Evolutionary conservation across 805 yeast genomes (phyloP).

Genomic region (Wickerhamiella bombiphila): DNA sequence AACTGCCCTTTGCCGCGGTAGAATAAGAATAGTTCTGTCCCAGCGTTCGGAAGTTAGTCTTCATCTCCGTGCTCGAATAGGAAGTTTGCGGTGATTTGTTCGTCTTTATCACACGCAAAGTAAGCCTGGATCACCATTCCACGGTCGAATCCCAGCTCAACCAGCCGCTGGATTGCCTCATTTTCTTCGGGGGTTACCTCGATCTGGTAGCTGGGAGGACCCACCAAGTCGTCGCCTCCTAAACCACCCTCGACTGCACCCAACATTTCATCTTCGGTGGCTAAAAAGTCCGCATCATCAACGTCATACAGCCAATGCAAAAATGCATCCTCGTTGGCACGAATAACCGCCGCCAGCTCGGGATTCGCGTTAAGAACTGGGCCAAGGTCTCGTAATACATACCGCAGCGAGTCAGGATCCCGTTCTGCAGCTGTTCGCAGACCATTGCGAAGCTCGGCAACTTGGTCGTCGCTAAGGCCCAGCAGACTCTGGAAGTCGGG

Average conservation of each 20-base stretch:
- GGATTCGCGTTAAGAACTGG: constrained; percentile 74
- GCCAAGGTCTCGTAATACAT: constrained; percentile 40
- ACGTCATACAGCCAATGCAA: constrained; percentile 51
- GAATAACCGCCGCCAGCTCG: constrained; percentile 44
- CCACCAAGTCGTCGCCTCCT: constrained; percentile 30
- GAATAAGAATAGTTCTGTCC: background rate
- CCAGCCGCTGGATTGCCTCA: constrained; percentile 74
- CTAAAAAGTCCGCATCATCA: constrained; percentile 10
- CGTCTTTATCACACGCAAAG: constrained; percentile 96
- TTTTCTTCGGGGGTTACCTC: constrained; percentile 68
- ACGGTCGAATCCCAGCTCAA: constrained; percentile 88
- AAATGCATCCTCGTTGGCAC: constrained; percentile 69
- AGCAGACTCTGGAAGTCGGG: constrained; percentile 23
- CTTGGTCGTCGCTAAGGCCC: constrained; percentile 32
- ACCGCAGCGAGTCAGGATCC: constrained; percentile 79
- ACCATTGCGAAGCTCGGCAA: constrained; percentile 47
- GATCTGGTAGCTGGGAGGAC: constrained; percentile 16
- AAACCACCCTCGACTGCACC: constrained; percentile 22
- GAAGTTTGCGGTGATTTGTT: constrained; percentile 89
- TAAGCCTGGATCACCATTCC: constrained; percentile 80
- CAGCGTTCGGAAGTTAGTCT: constrained; percentile 2
- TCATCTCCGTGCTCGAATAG: constrained; percentile 39
- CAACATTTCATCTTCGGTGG: constrained; percentile 1
- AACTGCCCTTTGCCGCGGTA: no score
- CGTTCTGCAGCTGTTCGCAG: constrained; percentile 41